phyloP scores from a whole-genome alignment of 2,329 filamentous ascomycete genomes.

The Colletotrichum horii region DNA sequence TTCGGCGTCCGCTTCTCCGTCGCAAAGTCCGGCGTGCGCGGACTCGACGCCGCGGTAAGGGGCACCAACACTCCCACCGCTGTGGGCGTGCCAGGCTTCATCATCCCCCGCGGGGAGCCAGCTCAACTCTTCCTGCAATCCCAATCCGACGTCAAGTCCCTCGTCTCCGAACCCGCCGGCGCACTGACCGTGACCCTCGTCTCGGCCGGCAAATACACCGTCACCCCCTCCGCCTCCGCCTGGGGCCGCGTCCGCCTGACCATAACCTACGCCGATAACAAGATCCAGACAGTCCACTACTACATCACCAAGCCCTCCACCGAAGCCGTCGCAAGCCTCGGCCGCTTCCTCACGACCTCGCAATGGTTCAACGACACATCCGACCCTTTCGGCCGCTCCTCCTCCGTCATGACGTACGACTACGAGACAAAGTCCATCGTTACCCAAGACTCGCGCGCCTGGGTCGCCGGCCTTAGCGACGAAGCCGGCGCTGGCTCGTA shows the following conservation, averaged over 20 bases:
- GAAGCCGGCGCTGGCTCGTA: slow-evolving; percentile 63
- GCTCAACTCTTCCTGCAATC: slow-evolving; percentile 51
- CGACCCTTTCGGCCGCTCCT: slow-evolving; percentile 58
- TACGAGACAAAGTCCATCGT: slow-evolving; percentile 48
- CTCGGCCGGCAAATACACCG: slow-evolving; percentile 34
- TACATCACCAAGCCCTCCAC: slow-evolving; percentile 53
- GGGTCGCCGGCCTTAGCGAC: slow-evolving; percentile 65
- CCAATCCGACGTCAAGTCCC: slow-evolving; percentile 40
- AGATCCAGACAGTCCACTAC: slow-evolving; percentile 60
- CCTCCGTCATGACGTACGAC: slow-evolving; percentile 64
- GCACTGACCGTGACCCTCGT: slow-evolving; percentile 37
- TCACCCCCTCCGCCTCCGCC: slow-evolving; percentile 44
- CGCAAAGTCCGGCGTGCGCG: slow-evolving; percentile 45
- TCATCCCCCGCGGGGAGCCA: slow-evolving; percentile 51
- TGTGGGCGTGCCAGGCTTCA: slow-evolving; percentile 59
- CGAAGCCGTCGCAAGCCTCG: slow-evolving; percentile 49
- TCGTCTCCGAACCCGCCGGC: slow-evolving; percentile 42
- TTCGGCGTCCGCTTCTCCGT: slow-evolving; percentile 59
- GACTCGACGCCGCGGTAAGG: slow-evolving; percentile 51
- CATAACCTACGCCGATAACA: slow-evolving; percentile 51
- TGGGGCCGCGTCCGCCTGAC: slow-evolving; percentile 57
- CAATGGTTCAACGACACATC: slow-evolving; percentile 56
- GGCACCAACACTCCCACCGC: slow-evolving; percentile 51
- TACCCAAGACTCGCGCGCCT: slow-evolving; percentile 54
- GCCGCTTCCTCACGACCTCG: slow-evolving; percentile 56